Base-by-base conservation (phyloP, 2,329 filamentous ascomycete species). In the Colletotrichum gloeosporioides region DNA sequence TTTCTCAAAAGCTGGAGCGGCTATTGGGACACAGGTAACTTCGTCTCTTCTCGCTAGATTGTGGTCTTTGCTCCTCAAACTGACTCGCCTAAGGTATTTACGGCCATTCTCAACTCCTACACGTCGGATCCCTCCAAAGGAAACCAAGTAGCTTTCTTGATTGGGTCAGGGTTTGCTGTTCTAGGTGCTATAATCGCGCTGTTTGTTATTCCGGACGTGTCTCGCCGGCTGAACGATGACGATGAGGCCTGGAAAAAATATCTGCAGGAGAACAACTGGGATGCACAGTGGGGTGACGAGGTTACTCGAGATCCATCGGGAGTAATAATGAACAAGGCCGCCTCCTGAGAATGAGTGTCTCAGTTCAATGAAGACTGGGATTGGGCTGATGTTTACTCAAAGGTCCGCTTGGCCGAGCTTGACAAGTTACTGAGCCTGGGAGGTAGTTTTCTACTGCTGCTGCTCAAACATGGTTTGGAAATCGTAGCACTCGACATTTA, bases 121-220 rank as follows among this genome's bases (percentile, higher is more conserved):
- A 69, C 83, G 31, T 78, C 83, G 16, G 82, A 86, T 31, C 81
- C 84, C 1, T 80, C 84, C 12, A 86, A 88, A 77, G 89, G 88
- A 1, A 83, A 89, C 57, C 88, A 89, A 71, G 87, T 84, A 0
- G 87, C 87, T 0, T 90, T 90, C 76, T 81, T 90, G 22, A 89
- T 90, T 71, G 89, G 88, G 0, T 85, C 87, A 2, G 88, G 82
- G 0, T 90, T 91, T 79, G 86, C 88, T 0, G 81, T 87, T 0
- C 79, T 88, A 3, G 89, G 89, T 8, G 86, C 84, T 0, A 53
- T 88, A 3, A 82, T 88, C 36, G 82, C 86, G 2, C 86, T 85
- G 79, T 86, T 87, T 39, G 79, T 90, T 7, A 87, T 90, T 39
- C 88, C 88, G 0, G 80, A 82, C 36, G 81, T 80, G 39, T 82